Conservation (phyloP, 2,329 filamentous ascomycete genomes). For the Trichoderma afroharzianum region DNA sequence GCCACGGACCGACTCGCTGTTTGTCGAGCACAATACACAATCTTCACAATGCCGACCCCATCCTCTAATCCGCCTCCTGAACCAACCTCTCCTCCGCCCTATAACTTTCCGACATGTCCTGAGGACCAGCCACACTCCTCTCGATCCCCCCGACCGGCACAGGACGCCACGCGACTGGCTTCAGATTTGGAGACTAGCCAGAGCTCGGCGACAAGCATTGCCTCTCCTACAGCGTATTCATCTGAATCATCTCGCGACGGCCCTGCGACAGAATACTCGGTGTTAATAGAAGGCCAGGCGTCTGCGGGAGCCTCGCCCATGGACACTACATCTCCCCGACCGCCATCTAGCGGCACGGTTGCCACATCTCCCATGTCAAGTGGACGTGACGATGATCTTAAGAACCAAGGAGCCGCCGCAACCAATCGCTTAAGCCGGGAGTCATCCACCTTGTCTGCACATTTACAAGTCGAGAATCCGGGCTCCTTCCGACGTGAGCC, state of each 20-base stretch:
- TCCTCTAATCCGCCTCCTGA: conserved; percentile 41
- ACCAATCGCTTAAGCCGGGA: conserved; percentile 25
- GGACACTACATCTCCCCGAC: conserved; percentile 43
- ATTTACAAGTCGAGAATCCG: conserved; percentile 20
- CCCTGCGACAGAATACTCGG: conserved; percentile 24
- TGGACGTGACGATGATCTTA: conserved; percentile 29
- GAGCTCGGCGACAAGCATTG: conserved; percentile 22
- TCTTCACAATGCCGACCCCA: conserved; percentile 41
- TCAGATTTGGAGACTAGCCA: conserved; percentile 24
- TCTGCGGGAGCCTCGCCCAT: conserved; percentile 33
- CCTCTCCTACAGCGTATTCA: conserved; percentile 24
- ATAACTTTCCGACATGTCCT: conserved; percentile 42
- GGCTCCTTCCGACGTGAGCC: conserved; percentile 22
- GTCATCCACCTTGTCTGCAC: conserved; percentile 17
- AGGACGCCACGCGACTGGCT: conserved; percentile 21
- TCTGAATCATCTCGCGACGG: conserved; percentile 23
- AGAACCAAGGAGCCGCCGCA: conserved; percentile 24
- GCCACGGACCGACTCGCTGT: neutral
- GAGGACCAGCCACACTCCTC: conserved; percentile 36
- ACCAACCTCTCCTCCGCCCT: conserved; percentile 35
- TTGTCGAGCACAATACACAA: conserved; percentile 20
- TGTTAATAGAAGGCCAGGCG: conserved; percentile 26
- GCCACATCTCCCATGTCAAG: conserved; percentile 33
- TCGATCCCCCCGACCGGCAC: conserved; percentile 27
- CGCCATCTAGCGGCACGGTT: conserved; percentile 34